Conservation (phyloP, 106 monocot genomes). For the Agapanthus africanus region DNA sequence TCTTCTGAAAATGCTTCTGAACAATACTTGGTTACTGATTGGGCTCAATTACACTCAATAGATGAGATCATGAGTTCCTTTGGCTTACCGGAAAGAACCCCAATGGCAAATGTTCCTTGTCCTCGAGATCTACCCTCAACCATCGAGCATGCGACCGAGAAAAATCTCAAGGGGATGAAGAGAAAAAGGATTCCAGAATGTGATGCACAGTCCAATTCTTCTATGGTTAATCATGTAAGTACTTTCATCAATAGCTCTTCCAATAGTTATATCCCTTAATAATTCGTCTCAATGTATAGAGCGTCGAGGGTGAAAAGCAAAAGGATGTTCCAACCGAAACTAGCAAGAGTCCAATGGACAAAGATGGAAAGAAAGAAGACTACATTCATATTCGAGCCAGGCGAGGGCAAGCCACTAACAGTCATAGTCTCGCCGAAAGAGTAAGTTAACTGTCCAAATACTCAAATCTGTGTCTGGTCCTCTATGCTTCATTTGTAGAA, state of each 20-base stretch:
- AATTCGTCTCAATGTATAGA: neutral
- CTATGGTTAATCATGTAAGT: neutral
- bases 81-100: constrained; percentile 6
- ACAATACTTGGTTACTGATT: constrained; percentile 25
- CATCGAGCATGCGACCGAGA: constrained; percentile 18
- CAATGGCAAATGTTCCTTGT: neutral
- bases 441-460: constrained; percentile 10
- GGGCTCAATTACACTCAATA: constrained; percentile 15
- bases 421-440: constrained; percentile 70
- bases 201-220: neutral
- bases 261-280: neutral
- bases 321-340: neutral
- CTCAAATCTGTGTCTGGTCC: neutral
- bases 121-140: constrained; percentile 12
- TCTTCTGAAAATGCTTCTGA: constrained; percentile 22
- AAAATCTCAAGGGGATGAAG: constrained; percentile 34
- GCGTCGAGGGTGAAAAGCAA: neutral
- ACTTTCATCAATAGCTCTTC: neutral
- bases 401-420: constrained; percentile 61
- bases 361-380: constrained; percentile 22
- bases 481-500: neutral
- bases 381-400: constrained; percentile 53
- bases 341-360: constrained; percentile 7
- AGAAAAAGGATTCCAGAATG: constrained; percentile 29
- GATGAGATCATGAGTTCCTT: constrained; percentile 18